Percentiles rank a stretch among this genome's conserved stretches.
phyloP scores from a whole-genome alignment of 257 asterid genomes.

The Striga asiatica region DNA sequence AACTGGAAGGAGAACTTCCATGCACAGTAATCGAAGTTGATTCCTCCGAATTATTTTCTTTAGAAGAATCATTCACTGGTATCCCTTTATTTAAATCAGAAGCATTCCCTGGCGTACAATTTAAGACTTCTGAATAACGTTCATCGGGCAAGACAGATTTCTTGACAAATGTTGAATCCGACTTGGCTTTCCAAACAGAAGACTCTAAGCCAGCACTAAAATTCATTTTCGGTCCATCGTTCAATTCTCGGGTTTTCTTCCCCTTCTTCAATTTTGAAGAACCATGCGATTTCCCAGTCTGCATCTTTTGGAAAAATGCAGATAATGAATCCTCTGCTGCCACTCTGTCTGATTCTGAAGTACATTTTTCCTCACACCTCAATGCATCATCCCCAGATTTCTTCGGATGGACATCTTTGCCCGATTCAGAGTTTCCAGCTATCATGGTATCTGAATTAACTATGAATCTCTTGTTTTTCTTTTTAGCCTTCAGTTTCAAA shows the following conservation, averaged over 20 bases:
- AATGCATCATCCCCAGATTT: slow-evolving; percentile 15
- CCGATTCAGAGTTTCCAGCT: slow-evolving; percentile 19
- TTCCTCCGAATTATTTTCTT: slow-evolving; percentile 18
- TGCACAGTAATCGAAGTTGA: slow-evolving; percentile 1
- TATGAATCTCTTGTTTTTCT: slow-evolving; percentile 33
- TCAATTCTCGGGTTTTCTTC: slow-evolving; percentile 26
- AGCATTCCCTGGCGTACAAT: slow-evolving; percentile 12
- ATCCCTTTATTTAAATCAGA: slow-evolving; percentile 18
- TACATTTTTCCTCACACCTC: slow-evolving; percentile 25
- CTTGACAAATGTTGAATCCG: slow-evolving; percentile 21
- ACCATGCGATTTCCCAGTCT: slow-evolving; percentile 33
- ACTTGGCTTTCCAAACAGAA: slow-evolving; percentile 16
- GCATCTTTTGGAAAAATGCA: slow-evolving; percentile 47
- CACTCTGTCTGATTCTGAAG: slow-evolving; percentile 25
- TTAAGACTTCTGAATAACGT: slow-evolving; percentile 18
- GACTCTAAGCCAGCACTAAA: slow-evolving; percentile 28
- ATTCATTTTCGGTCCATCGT: slow-evolving; percentile 22
- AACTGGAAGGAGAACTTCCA: neutral
- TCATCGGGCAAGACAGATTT: slow-evolving; percentile 20
- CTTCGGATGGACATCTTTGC: slow-evolving; percentile 17
- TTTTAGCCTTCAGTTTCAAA: slow-evolving; percentile 22
- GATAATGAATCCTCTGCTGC: slow-evolving; percentile 62
- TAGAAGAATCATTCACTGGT: slow-evolving; percentile 25
- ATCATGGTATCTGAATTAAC: slow-evolving; percentile 20
- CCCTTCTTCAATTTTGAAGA: slow-evolving; percentile 35